phyloP scores from a whole-genome alignment of 2,329 filamentous ascomycete genomes.

The Bipolaris gigantea region DNA sequence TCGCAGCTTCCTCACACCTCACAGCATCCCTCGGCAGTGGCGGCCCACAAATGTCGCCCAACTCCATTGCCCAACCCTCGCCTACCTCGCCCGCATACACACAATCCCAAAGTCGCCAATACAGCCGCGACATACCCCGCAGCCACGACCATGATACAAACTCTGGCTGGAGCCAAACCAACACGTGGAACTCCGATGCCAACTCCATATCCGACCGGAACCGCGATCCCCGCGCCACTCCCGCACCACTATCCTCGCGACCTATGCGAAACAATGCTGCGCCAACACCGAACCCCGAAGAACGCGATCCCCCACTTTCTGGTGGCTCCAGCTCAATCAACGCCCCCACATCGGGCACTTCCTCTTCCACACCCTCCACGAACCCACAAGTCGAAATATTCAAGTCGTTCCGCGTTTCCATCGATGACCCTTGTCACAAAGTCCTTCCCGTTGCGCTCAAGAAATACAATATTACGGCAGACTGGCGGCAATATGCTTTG shows the following conservation, averaged over 20 bases:
- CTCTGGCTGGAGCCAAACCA: conserved; percentile 33
- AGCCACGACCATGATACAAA: conserved; percentile 39
- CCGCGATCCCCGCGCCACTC: conserved; percentile 39
- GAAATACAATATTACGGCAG: conserved; percentile 97
- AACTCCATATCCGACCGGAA: conserved; percentile 33
- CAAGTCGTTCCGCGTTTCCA: conserved; percentile 96
- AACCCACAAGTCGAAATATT: conserved; percentile 83
- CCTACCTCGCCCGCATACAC: conserved; percentile 55
- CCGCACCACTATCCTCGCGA: conserved; percentile 35
- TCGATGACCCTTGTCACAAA: conserved; percentile 97
- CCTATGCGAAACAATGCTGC: conserved; percentile 35
- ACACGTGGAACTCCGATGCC: conserved; percentile 36
- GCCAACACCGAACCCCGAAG: conserved; percentile 35
- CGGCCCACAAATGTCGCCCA: conserved; percentile 46
- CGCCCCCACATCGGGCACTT: conserved; percentile 23
- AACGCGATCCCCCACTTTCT: conserved; percentile 43
- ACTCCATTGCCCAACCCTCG: conserved; percentile 49
- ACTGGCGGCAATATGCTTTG: conserved; percentile 94
- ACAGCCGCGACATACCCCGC: conserved; percentile 38
- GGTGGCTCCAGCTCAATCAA: conserved; percentile 37
- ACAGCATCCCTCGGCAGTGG: conserved; percentile 51
- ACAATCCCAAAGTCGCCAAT: conserved; percentile 35
- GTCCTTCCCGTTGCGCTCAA: conserved; percentile 93
- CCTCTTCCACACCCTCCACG: conserved; percentile 32
- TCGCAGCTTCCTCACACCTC: conserved; percentile 55